Evolutionary conservation across 768 basidiomycete species (phyloP).

Genomic region (Termitomyces sp.): DNA sequence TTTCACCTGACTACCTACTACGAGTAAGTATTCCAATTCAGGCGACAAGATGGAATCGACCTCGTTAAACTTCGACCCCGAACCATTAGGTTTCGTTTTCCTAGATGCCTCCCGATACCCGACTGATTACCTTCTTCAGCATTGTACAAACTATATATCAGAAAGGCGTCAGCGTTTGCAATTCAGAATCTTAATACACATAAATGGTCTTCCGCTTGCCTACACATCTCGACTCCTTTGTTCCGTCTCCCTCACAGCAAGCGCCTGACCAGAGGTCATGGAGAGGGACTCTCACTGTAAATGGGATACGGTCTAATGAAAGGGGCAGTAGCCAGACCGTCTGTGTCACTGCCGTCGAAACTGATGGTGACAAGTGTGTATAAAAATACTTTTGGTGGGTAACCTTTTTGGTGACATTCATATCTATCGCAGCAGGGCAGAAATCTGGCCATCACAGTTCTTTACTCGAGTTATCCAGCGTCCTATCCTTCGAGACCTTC

Average conservation of each 20-base stretch:
- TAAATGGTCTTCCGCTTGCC: conserved; percentile 61
- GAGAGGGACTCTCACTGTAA: conserved; percentile 51
- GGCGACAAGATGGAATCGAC: conserved; percentile 25
- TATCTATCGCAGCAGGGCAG: conserved; percentile 36
- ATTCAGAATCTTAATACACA: conserved; percentile 23
- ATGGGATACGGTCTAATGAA: conserved; percentile 43
- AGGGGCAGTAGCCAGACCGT: conserved; percentile 46
- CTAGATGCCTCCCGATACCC: conserved; percentile 16
- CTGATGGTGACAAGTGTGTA: conserved; percentile 66
- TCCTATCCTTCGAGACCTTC: conserved; percentile 40
- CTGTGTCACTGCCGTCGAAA: conserved; percentile 60
- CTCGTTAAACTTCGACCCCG: conserved; percentile 11
- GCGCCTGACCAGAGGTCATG: conserved; percentile 42
- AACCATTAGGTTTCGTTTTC: conserved; percentile 12
- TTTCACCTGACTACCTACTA: conserved; percentile 21
- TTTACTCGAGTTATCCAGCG: conserved; percentile 38
- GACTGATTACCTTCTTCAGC: conserved; percentile 15
- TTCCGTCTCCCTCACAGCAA: conserved; percentile 51
- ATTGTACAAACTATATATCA: conserved; percentile 28
- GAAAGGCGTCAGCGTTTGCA: conserved; percentile 26
- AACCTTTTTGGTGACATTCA: conserved; percentile 21
- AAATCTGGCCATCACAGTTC: conserved; percentile 51
- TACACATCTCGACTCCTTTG: conserved; percentile 52
- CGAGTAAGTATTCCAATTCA: conserved; percentile 18
- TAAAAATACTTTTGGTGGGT: conserved; percentile 2